These are phyloP conservation scores for Paecilomyces fulvus DNA, from an alignment of 2,329 filamentous ascomycete genomes.

Conservation along the genomic window DNA sequence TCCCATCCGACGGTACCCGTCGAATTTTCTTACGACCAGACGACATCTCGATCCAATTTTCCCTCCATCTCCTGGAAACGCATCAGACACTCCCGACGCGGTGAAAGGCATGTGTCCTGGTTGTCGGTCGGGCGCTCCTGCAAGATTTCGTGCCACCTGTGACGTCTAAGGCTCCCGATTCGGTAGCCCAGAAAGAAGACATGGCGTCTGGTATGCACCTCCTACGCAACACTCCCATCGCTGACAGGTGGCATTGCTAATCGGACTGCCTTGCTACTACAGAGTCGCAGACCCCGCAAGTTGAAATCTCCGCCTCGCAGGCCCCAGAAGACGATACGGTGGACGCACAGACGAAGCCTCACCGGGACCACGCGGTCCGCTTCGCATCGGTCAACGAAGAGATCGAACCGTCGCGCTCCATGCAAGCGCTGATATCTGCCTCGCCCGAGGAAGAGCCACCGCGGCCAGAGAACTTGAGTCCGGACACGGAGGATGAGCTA, in stretches of 20 bases:
- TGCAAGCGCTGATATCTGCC: conserved; percentile 13
- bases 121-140: conserved; percentile 1
- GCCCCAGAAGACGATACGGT: conserved; percentile 11
- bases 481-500: conserved; percentile 54
- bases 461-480: conserved; percentile 19
- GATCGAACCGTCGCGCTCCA: conserved; percentile 47
- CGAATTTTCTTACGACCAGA: background rate
- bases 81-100: background rate
- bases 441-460: conserved; percentile 9
- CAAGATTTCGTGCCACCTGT: conserved; percentile 7
- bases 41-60: background rate
- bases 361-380: conserved; percentile 48
- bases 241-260: background rate
- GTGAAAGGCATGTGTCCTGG: background rate
- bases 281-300: background rate
- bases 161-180: conserved; percentile 26
- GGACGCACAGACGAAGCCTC: conserved; percentile 21
- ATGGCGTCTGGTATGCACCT: conserved; percentile 24
- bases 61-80: background rate
- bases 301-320: conserved; percentile 13
- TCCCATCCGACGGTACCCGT: background rate
- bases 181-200: conserved; percentile 14
- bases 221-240: conserved; percentile 1
- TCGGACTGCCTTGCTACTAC: background rate
- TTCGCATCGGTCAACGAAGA: conserved; percentile 65